Conservation (phyloP, 352 stramenopile species). For the Phytophthora rubi region DNA sequence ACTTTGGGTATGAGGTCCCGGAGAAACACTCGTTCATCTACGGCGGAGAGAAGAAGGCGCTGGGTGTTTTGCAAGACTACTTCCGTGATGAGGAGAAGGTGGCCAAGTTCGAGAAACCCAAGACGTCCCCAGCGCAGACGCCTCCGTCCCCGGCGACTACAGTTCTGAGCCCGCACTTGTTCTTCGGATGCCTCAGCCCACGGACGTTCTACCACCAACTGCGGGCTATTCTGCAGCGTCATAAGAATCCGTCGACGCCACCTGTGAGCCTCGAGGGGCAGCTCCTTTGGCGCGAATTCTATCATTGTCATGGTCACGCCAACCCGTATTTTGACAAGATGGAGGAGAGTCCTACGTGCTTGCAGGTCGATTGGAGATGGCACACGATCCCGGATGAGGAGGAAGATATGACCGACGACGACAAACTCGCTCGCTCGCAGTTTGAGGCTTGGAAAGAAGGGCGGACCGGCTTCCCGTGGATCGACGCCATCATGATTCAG, state of each 20-base stretch:
- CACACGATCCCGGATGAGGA: constrained; percentile 78
- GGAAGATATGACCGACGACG: constrained; percentile 68
- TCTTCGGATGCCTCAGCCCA: constrained; percentile 92
- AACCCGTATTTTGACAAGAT: constrained; percentile 95
- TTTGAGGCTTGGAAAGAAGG: constrained; percentile 95
- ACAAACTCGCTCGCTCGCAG: constrained; percentile 79
- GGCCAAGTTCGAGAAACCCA: constrained; percentile 97
- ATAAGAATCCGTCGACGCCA: constrained; percentile 74
- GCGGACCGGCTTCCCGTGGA: constrained; percentile 97
- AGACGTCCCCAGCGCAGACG: constrained; percentile 93
- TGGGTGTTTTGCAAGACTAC: constrained; percentile 68
- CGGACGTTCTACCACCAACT: constrained; percentile 92
- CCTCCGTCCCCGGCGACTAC: constrained; percentile 92
- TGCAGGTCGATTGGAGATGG: constrained; percentile 87
- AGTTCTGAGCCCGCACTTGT: constrained; percentile 94
- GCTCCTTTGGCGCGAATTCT: constrained; percentile 97
- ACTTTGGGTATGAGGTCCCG: constrained; percentile 66
- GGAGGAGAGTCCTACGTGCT: constrained; percentile 92
- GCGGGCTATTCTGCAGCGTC: constrained; percentile 65
- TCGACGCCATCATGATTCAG: constrained; percentile 98
- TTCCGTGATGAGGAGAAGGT: constrained; percentile 83
- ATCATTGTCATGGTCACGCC: constrained; percentile 79
- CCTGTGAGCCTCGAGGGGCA: constrained; percentile 94
- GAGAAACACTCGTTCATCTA: constrained; percentile 74
- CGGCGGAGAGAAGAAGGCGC: constrained; percentile 66